phyloP scores from a whole-genome alignment of 176 grass and related monocot genomes.

The Musa beccarii region DNA sequence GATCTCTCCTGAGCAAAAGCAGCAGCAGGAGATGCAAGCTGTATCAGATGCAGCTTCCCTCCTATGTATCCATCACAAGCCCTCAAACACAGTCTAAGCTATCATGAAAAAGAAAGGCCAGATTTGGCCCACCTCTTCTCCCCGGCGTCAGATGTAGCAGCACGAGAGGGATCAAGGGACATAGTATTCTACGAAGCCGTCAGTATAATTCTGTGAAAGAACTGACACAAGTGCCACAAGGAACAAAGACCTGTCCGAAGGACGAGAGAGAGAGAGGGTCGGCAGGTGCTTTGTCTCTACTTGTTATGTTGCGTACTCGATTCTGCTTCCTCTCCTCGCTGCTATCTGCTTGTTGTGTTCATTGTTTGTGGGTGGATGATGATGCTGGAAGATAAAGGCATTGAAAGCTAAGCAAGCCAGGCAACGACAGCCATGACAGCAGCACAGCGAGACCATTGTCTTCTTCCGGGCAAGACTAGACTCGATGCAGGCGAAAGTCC shows the following conservation, averaged over 20 bases:
- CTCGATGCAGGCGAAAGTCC: no score
- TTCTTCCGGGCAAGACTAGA: no score
- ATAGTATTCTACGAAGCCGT: not conserved
- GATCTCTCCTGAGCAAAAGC: no score
- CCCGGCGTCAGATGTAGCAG: not conserved
- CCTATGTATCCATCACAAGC: not conserved
- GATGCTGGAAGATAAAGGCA: slow-evolving; percentile 40
- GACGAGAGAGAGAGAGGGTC: not conserved
- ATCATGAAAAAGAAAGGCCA: slow-evolving; percentile 14
- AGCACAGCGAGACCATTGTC: not conserved
- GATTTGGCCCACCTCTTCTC: not conserved
- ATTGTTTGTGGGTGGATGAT: slow-evolving; percentile 20
- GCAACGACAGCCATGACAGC: slow-evolving; percentile 25
- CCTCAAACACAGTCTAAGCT: not conserved
- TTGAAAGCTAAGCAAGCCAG: slow-evolving; percentile 47
- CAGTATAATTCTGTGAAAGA: slow-evolving; percentile 4
- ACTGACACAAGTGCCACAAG: slow-evolving; percentile 27
- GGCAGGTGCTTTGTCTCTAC: not conserved
- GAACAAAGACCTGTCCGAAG: not conserved
- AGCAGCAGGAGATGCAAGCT: no score
- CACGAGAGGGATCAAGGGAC: not conserved
- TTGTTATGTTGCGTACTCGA: not conserved
- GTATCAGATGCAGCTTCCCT: not conserved
- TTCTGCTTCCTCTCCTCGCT: not conserved
- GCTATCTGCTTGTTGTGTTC: not conserved